phyloP scores from a whole-genome alignment of 257 asterid genomes.

The Petrea volubilis region DNA sequence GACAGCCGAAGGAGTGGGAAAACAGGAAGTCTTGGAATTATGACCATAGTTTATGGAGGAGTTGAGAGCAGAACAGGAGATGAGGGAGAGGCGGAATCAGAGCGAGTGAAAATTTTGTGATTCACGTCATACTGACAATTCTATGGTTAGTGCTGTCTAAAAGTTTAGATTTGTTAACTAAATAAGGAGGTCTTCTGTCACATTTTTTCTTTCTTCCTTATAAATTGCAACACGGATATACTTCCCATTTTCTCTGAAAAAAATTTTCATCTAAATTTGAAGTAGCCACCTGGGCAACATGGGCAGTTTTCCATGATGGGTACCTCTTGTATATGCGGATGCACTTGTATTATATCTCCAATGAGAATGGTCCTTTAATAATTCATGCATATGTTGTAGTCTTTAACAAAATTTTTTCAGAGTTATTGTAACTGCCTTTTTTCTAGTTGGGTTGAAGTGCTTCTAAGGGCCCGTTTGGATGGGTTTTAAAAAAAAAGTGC shows the following conservation, averaged over 20 bases:
- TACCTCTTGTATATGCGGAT: constrained; percentile 10
- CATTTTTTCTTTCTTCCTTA: neutral
- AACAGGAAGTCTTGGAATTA: constrained; percentile 82
- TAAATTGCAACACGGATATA: neutral
- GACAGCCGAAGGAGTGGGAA: constrained; percentile 83
- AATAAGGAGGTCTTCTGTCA: neutral
- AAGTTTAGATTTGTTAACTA: neutral
- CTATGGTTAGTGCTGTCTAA: constrained; percentile 51
- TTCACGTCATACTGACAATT: constrained; percentile 61
- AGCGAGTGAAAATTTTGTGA: constrained; percentile 84
- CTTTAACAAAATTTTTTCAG: neutral
- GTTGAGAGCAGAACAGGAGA: constrained; percentile 90
- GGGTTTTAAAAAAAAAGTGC: too few relatives aligned
- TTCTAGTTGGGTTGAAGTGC: constrained; percentile 13
- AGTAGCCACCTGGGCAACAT: neutral
- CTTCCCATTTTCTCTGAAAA: neutral
- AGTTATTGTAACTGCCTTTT: neutral
- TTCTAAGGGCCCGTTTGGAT: too few relatives aligned
- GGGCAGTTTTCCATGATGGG: constrained; percentile 1
- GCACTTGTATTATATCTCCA: neutral
- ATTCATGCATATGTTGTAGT: neutral
- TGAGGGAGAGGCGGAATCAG: constrained; percentile 92
- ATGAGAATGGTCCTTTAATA: neutral
- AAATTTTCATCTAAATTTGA: neutral
- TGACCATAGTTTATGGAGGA: constrained; percentile 97